A percentile compares a stretch with the other conserved stretches of the same genome.
Conservation (phyloP, 23 red algal species). For the Gracilaria gracilis region DNA sequence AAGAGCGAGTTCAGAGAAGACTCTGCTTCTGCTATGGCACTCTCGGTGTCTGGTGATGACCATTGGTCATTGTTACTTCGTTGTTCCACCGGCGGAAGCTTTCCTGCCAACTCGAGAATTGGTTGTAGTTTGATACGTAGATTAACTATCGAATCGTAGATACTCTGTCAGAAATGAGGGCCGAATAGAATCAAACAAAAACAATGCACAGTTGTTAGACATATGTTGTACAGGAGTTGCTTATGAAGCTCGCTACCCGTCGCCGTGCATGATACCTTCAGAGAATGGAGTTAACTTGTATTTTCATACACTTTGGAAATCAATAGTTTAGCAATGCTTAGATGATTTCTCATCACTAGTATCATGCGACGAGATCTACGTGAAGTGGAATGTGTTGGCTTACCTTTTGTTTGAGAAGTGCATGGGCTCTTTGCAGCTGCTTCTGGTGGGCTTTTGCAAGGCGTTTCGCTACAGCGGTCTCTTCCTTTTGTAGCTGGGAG, state of each 20-base stretch:
- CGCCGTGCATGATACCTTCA: conserved; percentile 54
- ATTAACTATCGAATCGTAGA: conserved; percentile 54
- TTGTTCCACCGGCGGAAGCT: conserved; percentile 27
- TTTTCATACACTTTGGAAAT: conserved; percentile 60
- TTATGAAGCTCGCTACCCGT: not conserved
- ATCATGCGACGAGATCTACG: not conserved
- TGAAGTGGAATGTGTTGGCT: not conserved
- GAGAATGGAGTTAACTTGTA: conserved; percentile 69
- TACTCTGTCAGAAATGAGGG: conserved; percentile 1
- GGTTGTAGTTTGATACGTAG: conserved; percentile 59
- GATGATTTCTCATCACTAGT: conserved; percentile 53
- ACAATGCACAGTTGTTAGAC: not conserved
- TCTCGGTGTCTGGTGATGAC: conserved; percentile 9
- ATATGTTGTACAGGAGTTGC: not conserved
- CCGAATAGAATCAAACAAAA: not conserved
- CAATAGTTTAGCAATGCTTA: conserved; percentile 14
- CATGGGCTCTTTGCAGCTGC: conserved; percentile 17
- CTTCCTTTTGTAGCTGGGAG: conserved; percentile 1
- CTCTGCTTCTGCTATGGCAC: not conserved
- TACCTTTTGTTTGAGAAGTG: conserved; percentile 60
- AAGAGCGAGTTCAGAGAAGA: conserved; percentile 3
- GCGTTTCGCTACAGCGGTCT: conserved; percentile 25
- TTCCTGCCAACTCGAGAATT: conserved; percentile 23
- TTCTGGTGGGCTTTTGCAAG: conserved; percentile 16
- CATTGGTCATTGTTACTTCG: not conserved